Evolutionary conservation across 2,329 filamentous ascomycete genomes (phyloP), one percentile per base, ranked within the genome.

Genomic region (Alternaria brassicicola): DNA sequence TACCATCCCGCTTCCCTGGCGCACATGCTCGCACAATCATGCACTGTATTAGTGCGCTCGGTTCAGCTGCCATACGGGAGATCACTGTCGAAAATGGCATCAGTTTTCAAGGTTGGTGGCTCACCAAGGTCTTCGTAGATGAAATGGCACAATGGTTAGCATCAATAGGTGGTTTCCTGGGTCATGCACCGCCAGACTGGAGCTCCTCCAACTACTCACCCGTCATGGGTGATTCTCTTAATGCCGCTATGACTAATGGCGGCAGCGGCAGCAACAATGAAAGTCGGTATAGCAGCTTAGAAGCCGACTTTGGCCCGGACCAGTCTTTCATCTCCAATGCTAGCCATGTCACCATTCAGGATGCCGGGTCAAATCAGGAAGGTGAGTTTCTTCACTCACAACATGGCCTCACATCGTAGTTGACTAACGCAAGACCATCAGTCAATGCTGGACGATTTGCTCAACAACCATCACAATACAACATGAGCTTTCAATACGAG

Each of bases 81-180:
- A 85, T 96, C 56, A 95, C 91, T 0, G 88, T 95, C 49, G 84
- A 87, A 38, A 88, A 90, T 64, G 90, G 89, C 17, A 87, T 89
- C 72, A 93, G 90, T 71, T 96, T 94, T 71, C 89, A 91, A n/a
- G 89, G 90, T 6, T 96, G 92, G 92, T 95, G 91, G 91, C 91
- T 97, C 57, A 93, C 93, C 3, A 97, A 97, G 76, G 93, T 94
- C 57, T 98, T 94, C 84, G 86, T 97, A 51, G 93, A 97, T 71
- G 94, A 98, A 79, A 96, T 96, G 91, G 87, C 93, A 48, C 85
- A 90, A 56, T 97, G 96, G 84, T 83, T 97, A 66, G 92, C 92
- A 0, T 92, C 96, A 70, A 89, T 93, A 68, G 94, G 93, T 49
- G 94, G 94, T 0, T 97, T 97, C 73, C 88, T 97, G 81, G 83